These are phyloP conservation scores for Actinidia arguta DNA, from an alignment of 179 eudicot species.

Conservation along the genomic window DNA sequence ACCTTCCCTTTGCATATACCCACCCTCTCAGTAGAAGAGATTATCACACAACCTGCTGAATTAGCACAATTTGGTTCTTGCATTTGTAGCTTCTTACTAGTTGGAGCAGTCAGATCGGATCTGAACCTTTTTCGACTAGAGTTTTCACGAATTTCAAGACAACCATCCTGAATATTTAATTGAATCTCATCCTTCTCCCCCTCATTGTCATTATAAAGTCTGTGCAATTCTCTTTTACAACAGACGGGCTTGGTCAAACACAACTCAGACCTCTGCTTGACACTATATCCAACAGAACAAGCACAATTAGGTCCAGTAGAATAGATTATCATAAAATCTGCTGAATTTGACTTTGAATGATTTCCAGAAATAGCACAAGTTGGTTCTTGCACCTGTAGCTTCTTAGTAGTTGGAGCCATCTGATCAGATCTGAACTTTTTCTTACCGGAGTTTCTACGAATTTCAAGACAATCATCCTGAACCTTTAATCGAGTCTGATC, in stretches of 20 bases:
- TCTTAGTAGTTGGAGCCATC: slow-evolving; percentile 24
- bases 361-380: slow-evolving; percentile 27
- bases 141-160: slow-evolving; percentile 35
- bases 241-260: neutral
- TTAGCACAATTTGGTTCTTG: slow-evolving; percentile 25
- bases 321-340: slow-evolving; percentile 29
- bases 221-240: slow-evolving; percentile 36
- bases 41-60: slow-evolving; percentile 28
- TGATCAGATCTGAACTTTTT: slow-evolving; percentile 42
- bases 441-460: slow-evolving; percentile 32
- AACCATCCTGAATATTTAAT: slow-evolving; percentile 32
- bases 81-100: slow-evolving; percentile 20
- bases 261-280: too few species aligned
- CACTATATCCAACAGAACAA: too few species aligned
- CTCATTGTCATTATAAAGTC: slow-evolving; percentile 26
- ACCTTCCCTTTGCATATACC: slow-evolving; percentile 24
- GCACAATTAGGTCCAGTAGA: neutral
- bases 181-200: slow-evolving; percentile 20
- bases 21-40: slow-evolving; percentile 19
- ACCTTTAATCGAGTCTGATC: slow-evolving; percentile 22
- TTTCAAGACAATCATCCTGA: slow-evolving; percentile 33
- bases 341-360: slow-evolving; percentile 24
- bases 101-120: slow-evolving; percentile 24
- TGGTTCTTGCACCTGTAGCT: slow-evolving; percentile 18
- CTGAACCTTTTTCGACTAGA: slow-evolving; percentile 41